Evolutionary conservation across 805 yeast species (phyloP), one percentile per base, ranked within the genome.

Genomic region (Ogataea naganishii): DNA sequence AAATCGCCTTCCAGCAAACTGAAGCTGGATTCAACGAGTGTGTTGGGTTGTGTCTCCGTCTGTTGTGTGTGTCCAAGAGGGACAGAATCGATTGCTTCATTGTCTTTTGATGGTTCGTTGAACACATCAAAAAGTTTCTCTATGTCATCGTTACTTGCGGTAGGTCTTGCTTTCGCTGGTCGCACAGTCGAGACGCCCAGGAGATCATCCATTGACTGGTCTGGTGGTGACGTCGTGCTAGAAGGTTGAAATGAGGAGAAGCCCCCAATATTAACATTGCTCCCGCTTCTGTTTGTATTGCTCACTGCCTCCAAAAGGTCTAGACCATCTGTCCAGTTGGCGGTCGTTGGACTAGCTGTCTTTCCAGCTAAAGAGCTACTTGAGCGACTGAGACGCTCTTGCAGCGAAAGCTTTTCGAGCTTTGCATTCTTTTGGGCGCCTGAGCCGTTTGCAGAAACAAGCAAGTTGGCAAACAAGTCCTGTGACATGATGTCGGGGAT

Each of bases 391-490:
- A 53, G 55, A 26, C 62, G 51, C 37, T 65, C 64, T 3, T 51
- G 45, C 27, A 62, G 32, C 0, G 60, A 41, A 20, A 61, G 27
- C 18, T 49, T 51, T 1, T 53, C 37, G 16, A 40, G 40, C 16
- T 40, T 30, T 5, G 20, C 14, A 5, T 44, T 42, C 23, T 41
- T 38, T 27, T 47, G 48, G 33, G 46, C 42, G 23, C 35, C 35
- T 10, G 25, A 16, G 13, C 38, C 20, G 11, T 49, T 45, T 14
- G 55, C 54, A 7, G 57, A 45, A 18, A 48, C 43, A 31, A 66
- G 44, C 17, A 66, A 47, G 37, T 60, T 57, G 2, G 71, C 70
- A 56, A 66, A 66, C 14, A 65, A 53, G 38, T 65, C 71, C 23
- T 46, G 43, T 3, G 48, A 39, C 50, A 44, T 49, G 32, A 35